Evolutionary conservation across 2,329 filamentous ascomycete genomes (phyloP).

Genomic region (Pestalotiopsis sp.): DNA sequence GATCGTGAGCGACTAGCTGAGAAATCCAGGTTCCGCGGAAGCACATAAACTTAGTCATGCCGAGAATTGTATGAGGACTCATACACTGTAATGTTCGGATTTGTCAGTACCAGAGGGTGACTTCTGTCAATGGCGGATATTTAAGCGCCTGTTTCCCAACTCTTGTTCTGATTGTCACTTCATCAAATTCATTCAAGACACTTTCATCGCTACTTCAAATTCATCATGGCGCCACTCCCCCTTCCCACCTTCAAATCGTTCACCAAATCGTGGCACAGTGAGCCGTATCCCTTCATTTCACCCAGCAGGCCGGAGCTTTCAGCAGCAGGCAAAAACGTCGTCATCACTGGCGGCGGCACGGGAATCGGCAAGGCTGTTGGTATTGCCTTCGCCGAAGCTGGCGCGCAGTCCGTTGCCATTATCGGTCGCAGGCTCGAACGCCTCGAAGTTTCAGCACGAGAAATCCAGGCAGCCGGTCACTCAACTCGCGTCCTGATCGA

Average conservation of each 20-base stretch:
- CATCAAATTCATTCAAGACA: background rate
- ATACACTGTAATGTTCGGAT: background rate
- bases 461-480: conserved; percentile 34
- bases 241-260: conserved; percentile 28
- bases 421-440: conserved; percentile 40
- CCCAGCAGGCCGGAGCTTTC: conserved; percentile 42
- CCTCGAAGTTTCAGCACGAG: conserved; percentile 36
- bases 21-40: background rate
- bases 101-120: background rate
- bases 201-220: background rate
- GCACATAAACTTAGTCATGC: background rate
- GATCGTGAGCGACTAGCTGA: background rate
- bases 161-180: background rate
- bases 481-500: conserved; percentile 29
- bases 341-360: conserved; percentile 45
- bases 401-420: conserved; percentile 44
- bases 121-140: background rate
- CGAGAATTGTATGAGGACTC: background rate
- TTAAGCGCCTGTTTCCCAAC: background rate
- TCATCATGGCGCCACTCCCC: background rate
- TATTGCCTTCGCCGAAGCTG: conserved; percentile 43
- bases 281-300: conserved; percentile 38
- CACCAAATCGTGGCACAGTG: conserved; percentile 38
- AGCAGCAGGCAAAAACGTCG: conserved; percentile 38
- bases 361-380: conserved; percentile 48